These are phyloP conservation scores for Zalaria obscura DNA, from an alignment of 2,329 filamentous ascomycete genomes.

Conservation along the genomic window DNA sequence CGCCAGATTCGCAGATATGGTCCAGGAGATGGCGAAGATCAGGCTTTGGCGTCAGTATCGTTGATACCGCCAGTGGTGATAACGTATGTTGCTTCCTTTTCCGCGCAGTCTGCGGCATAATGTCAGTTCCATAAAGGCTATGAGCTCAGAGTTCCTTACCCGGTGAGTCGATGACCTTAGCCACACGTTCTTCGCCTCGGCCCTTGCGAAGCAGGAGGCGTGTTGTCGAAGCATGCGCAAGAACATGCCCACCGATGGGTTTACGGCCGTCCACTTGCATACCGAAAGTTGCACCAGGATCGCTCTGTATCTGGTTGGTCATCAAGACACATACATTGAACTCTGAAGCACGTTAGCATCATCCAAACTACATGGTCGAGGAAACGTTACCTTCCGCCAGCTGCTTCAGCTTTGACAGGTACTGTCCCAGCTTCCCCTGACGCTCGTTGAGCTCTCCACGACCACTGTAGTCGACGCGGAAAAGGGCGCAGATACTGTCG, in stretches of 20 bases:
- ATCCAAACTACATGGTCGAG: too few species aligned
- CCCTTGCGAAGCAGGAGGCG: slow-evolving; percentile 53
- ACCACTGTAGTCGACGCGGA: slow-evolving; percentile 52
- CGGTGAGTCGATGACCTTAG: slow-evolving; percentile 54
- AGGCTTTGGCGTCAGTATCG: slow-evolving; percentile 47
- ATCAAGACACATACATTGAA: slow-evolving; percentile 34
- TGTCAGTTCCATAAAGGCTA: slow-evolving; percentile 8
- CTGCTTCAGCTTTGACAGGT: slow-evolving; percentile 47
- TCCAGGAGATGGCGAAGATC: slow-evolving; percentile 4
- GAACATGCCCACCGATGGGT: slow-evolving; percentile 52
- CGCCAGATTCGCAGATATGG: neutral
- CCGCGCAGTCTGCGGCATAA: slow-evolving; percentile 43
- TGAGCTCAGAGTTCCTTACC: slow-evolving; percentile 25
- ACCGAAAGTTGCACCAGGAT: slow-evolving; percentile 52
- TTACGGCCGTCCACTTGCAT: slow-evolving; percentile 48
- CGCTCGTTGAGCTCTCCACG: slow-evolving; percentile 54
- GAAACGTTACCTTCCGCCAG: slow-evolving; percentile 50
- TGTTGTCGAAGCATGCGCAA: slow-evolving; percentile 55
- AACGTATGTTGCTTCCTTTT: slow-evolving; percentile 55
- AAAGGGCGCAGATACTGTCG: slow-evolving; percentile 57
- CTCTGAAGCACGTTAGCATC: neutral
- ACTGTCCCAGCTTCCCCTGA: slow-evolving; percentile 53
- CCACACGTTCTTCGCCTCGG: slow-evolving; percentile 54
- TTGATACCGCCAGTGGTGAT: slow-evolving; percentile 57
- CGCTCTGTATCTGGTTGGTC: slow-evolving; percentile 60